A percentile compares a stretch with the other conserved stretches of the same genome.
phyloP scores from a whole-genome alignment of 352 stramenopile species.

The Globisporangium sylvaticum region DNA sequence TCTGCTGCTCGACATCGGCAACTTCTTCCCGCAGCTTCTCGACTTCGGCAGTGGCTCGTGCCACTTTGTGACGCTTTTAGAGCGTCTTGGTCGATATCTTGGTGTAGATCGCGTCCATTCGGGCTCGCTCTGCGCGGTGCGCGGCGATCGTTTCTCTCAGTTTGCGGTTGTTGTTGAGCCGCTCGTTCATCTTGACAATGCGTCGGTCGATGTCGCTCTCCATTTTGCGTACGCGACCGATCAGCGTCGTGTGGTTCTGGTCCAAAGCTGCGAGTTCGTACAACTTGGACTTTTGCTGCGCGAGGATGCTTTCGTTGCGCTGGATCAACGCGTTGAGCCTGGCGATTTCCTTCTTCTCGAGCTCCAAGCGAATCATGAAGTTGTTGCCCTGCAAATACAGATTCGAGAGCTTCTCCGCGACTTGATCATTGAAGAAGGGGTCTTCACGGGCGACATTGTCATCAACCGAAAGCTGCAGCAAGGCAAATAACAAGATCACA shows the following conservation, averaged over 20 bases:
- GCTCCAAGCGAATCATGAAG: conserved; percentile 70
- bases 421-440: conserved; percentile 72
- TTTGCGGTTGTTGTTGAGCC: conserved; percentile 60
- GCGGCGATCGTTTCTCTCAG: conserved; percentile 61
- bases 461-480: conserved; percentile 65
- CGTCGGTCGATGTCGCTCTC: conserved; percentile 79
- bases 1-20: conserved; percentile 44
- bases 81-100: conserved; percentile 65
- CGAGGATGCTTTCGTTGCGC: conserved; percentile 51
- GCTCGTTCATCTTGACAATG: conserved; percentile 83
- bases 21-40: conserved; percentile 59
- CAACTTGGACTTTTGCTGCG: conserved; percentile 70
- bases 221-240: conserved; percentile 70
- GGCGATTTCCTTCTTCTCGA: conserved; percentile 70
- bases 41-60: conserved; percentile 38
- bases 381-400: conserved; percentile 81
- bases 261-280: conserved; percentile 70
- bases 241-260: conserved; percentile 59
- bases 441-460: conserved; percentile 60
- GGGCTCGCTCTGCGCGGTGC: conserved; percentile 60
- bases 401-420: conserved; percentile 72
- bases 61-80: conserved; percentile 51
- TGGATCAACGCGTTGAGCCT: conserved; percentile 65
- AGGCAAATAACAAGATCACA: background rate
- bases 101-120: conserved; percentile 73